Conservation (phyloP, 2,329 filamentous ascomycete species). For the Colletotrichum navitas region DNA sequence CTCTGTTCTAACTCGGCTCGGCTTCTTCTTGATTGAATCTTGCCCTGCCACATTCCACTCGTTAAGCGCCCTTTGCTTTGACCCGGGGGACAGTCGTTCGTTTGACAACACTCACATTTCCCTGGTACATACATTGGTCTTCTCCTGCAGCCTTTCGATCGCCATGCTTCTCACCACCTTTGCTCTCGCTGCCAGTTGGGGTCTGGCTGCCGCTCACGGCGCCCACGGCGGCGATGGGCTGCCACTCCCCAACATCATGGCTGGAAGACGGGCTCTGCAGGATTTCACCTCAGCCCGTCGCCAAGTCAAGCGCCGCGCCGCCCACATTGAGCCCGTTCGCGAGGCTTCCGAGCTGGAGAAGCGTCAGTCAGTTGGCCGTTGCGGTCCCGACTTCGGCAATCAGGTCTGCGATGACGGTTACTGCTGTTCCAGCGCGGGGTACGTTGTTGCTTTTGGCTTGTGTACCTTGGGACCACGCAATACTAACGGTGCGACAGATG, state of each 20-base stretch:
- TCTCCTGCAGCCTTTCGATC: background rate
- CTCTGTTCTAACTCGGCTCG: conserved; percentile 23
- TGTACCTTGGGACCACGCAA: background rate
- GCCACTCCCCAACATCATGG: conserved; percentile 33
- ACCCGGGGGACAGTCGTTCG: conserved; percentile 15
- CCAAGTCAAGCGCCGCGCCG: conserved; percentile 30
- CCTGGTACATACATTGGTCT: background rate
- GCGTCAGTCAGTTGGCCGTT: conserved; percentile 62
- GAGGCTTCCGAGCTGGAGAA: conserved; percentile 34
- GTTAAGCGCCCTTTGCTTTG: conserved; percentile 23
- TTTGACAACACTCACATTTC: background rate
- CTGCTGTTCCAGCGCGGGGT: conserved; percentile 60
- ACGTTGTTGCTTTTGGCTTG: conserved; percentile 36
- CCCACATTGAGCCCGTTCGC: conserved; percentile 13
- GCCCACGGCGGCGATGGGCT: conserved; percentile 6
- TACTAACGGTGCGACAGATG: conserved; percentile 53
- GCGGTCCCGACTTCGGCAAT: conserved; percentile 53
- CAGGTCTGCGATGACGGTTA: conserved; percentile 51
- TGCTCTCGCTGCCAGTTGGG: conserved; percentile 29
- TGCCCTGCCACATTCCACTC: conserved; percentile 31
- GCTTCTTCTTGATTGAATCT: conserved; percentile 34
- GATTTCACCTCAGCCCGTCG: conserved; percentile 33
- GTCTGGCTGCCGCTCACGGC: conserved; percentile 35
- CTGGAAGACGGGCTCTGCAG: conserved; percentile 32
- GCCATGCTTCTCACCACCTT: conserved; percentile 32